Base-by-base conservation (phyloP, 305 asterid species). In the Ajuga reptans region DNA sequence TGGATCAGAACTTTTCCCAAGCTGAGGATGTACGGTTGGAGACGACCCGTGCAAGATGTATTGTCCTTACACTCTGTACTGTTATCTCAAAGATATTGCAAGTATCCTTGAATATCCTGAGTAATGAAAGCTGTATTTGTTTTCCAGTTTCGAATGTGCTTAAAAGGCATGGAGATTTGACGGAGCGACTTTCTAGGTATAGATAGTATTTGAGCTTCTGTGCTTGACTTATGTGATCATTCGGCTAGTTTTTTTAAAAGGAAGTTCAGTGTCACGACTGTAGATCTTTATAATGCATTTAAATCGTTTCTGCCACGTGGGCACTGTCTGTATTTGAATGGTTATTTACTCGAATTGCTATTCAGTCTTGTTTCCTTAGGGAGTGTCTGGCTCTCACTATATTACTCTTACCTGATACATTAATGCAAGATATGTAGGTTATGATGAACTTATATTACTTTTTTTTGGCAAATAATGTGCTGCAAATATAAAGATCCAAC, bases 151-250 rank as follows among this genome's bases (percentile, higher is more conserved):
- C 97, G 16, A 87, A 77, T 78, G 80, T 92, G 74, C 92, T 92
- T 43, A 90, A 84, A 82, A 86, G 97, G 82, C 97, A 92, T 76
- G 92, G 90, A 54, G 97, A 87, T 31, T 77, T 92, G 61, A 81
- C 92, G 21, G 98, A 90, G 76, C 87, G 95, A 37, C 98, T 92
- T 79, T 90, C 97, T 65, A 88, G 98, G 98, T 90, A 87, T 18
- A 24, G 4, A 45, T 21, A 17, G 21, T 58, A 16, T 52, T 21
- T 15, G 39, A 9, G 58, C 36, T 47, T 56, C 24, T 58, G 14
- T 41, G 64, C 33, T 45, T 18, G 52, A 43, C 52, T 49, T 41
- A 29, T 49, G 7, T 42, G 72, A n/a, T 10, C 5, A 14, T 5
- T 71, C 42, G 9, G 53, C 66, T 62, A 68, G 39, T 46, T 21